Base-by-base conservation (phyloP, 495 filamentous ascomycete genomes). In the Cudoniella acicularis region DNA sequence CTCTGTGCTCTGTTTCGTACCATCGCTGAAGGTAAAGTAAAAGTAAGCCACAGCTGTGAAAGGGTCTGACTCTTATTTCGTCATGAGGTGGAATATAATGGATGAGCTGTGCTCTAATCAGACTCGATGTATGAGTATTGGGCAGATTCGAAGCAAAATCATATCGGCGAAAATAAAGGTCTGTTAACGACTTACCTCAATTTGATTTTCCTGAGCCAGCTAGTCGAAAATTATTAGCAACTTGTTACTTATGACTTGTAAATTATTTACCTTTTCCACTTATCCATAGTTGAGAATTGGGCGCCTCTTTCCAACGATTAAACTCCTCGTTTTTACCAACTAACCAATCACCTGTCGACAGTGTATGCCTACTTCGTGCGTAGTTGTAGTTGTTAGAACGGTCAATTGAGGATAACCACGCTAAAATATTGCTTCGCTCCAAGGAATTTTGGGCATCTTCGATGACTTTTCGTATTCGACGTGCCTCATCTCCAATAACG, bases 121-220 rank as follows among this genome's bases (percentile, higher is more conserved):
- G n/a, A n/a, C n/a, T n/a, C n/a, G n/a, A n/a, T n/a, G n/a, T n/a
- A n/a, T n/a, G n/a, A n/a, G n/a, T n/a, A n/a, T n/a, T n/a, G n/a
- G n/a, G n/a, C n/a, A n/a, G n/a, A n/a, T n/a, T n/a, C n/a, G n/a
- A n/a, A n/a, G n/a, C n/a, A n/a, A n/a, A n/a, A n/a, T n/a, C n/a
- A n/a, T n/a, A n/a, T n/a, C n/a, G n/a, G n/a, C n/a, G n/a, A n/a
- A n/a, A n/a, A n/a, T n/a, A n/a, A n/a, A n/a, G n/a, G n/a, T n/a
- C n/a, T n/a, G n/a, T n/a, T n/a, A n/a, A n/a, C n/a, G n/a, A n/a
- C n/a, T n/a, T n/a, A n/a, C n/a, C n/a, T 23, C 74, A 63, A 10
- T 74, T 59, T 1, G 71, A 69, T 49, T 76, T 76, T 17, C 72
- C 73, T 36, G 66, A 70, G 10, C 72, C 72, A 50, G 72, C 64